Evolutionary conservation across 495 filamentous ascomycete species (phyloP).

Genomic region (Neurospora sp.): DNA sequence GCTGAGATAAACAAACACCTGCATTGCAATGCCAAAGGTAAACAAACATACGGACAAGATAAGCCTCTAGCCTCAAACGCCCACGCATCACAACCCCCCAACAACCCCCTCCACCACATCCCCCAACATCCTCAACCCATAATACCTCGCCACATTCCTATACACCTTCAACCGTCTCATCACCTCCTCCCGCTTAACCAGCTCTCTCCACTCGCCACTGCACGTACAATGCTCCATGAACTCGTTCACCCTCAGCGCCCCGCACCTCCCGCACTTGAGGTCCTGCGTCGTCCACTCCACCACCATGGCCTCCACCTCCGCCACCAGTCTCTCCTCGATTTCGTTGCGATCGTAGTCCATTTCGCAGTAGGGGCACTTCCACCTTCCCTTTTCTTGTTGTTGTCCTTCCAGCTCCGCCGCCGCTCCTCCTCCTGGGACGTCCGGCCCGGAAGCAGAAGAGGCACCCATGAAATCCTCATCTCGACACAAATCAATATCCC

Average conservation of each 20-base stretch:
- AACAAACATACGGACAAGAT: neutral
- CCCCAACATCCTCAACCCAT: conserved; percentile 70
- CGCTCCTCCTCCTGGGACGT: neutral
- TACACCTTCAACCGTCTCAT: conserved; percentile 56
- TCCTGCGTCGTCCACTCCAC: conserved; percentile 85
- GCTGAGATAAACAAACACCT: neutral
- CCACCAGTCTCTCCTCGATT: conserved; percentile 78
- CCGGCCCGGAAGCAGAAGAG: no score
- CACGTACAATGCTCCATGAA: conserved; percentile 97
- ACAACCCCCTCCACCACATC: conserved; percentile 57
- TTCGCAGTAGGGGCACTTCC: conserved; percentile 72
- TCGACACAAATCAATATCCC: conserved; percentile 90
- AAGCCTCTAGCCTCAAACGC: neutral
- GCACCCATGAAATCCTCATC: conserved; percentile 67
- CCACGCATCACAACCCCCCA: conserved; percentile 21
- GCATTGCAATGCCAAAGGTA: neutral
- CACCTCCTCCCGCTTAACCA: conserved; percentile 59
- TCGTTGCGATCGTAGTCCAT: conserved; percentile 62
- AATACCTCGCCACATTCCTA: conserved; percentile 63
- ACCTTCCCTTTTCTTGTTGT: conserved; percentile 38
- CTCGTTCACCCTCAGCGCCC: conserved; percentile 65
- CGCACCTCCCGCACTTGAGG: conserved; percentile 68
- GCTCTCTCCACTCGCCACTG: conserved; percentile 71
- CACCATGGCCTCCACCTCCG: conserved; percentile 60
- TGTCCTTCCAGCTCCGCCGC: conserved; percentile 6